Base-by-base conservation (phyloP, 2,329 filamentous ascomycete species). In the Colletotrichum acutatum region DNA sequence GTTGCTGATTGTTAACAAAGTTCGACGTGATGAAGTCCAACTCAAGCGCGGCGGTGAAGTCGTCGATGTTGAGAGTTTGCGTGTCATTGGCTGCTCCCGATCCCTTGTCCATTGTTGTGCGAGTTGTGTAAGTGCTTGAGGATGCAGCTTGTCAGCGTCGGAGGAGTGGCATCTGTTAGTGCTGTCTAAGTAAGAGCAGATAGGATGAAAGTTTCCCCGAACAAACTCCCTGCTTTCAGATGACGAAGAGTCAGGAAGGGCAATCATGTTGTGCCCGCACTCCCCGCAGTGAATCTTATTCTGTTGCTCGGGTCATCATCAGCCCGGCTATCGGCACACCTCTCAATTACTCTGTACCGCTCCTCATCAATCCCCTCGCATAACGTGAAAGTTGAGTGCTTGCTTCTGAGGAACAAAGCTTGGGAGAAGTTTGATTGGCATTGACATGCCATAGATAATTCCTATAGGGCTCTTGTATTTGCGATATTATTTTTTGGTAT, bases 191-290 rank as follows among this genome's bases (percentile, higher is more conserved):
- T 9, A 22, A 26, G 37, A 16, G 46, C 8, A 16, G 34, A 24
- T 53, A 58, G 69, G 65, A 71, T 68, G 37, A 71, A 49, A 28
- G 69, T 68, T 71, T 54, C 12, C 16, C 68, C 68, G 63, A 49
- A 12, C 2, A 1, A 12, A 16, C 52, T 14, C n/a, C n/a, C n/a
- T 32, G 5, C 26, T 52, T 12, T 32, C 14, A 30, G 42, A n/a
- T 62, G 7, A 52, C 9, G 11, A 62, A 16, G 24, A 24, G 42
- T 34, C 26, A 56, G 22, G 53, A 8, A 56, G 22, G 53, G 8
- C 19, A 42, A 14, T 12, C 32, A 42, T 16, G 14, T 42, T 42
- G 37, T 49, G 42, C 19, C 42, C 42, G 19, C 19, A 49, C 42
- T 46, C 42, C 42, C 42, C 11, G 28, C 26, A 34, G n/a, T 19